Percentiles rank a stretch among this genome's conserved stretches.
Conservation (phyloP, 192 early-diverging fungal species). For the Thoreauomyces humboldtii region DNA sequence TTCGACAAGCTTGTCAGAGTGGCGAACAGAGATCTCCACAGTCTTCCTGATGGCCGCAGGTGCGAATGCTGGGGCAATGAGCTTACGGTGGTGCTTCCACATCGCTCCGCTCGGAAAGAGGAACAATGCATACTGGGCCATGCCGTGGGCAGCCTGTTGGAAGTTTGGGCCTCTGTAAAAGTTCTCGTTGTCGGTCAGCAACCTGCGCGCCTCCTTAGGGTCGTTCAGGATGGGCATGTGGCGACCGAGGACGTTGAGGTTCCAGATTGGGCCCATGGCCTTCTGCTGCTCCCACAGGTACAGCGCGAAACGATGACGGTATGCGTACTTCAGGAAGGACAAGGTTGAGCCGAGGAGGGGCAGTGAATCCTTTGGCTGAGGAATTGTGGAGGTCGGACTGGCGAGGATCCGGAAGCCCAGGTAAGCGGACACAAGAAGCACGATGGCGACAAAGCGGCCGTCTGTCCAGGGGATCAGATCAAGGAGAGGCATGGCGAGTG, state of each 20-base stretch:
- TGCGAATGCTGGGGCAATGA: conserved; percentile 51
- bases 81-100: conserved; percentile 53
- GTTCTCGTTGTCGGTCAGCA: conserved; percentile 22
- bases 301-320: not conserved
- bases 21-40: not conserved
- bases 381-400: not conserved
- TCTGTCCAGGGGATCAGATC: too few relatives aligned
- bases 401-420: too few relatives aligned
- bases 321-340: too few relatives aligned
- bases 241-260: conserved; percentile 1
- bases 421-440: too few relatives aligned
- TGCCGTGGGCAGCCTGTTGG: not conserved
- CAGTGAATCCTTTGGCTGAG: not conserved
- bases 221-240: not conserved
- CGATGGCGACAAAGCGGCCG: too few relatives aligned
- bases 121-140: conserved; percentile 38
- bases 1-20: not conserved
- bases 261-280: not conserved
- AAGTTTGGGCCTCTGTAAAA: conserved; percentile 12
- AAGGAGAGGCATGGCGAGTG: too few relatives aligned
- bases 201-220: not conserved
- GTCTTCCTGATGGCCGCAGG: conserved; percentile 39
- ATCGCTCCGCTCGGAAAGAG: conserved; percentile 27
- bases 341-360: not conserved
- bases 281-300: not conserved